Evolutionary conservation across 441 rosid genomes (phyloP).

Genomic region (Populus trichocarpa): DNA sequence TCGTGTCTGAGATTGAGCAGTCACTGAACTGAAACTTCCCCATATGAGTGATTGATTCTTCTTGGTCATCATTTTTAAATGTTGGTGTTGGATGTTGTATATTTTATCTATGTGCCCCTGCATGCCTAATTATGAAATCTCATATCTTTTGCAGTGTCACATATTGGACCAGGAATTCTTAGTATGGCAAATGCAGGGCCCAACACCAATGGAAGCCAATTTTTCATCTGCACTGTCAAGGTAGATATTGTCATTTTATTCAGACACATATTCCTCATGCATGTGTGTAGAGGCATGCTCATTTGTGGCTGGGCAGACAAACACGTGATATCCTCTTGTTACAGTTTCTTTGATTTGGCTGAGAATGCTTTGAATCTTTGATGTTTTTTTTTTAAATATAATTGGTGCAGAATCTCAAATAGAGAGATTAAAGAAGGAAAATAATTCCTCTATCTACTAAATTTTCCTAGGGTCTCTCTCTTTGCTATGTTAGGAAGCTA

Average conservation of each 20-base stretch:
- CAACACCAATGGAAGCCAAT: constrained; percentile 96
- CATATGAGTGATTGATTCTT: not conserved
- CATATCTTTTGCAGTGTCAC: constrained; percentile 60
- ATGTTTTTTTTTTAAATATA: too few species aligned
- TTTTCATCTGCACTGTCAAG: constrained; percentile 95
- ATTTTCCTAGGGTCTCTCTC: too few species aligned
- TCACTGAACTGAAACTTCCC: not conserved
- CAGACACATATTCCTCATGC: not conserved
- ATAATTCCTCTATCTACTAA: not conserved
- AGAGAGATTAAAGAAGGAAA: not conserved
- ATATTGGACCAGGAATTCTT: constrained; percentile 83
- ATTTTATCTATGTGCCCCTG: not conserved
- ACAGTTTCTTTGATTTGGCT: not conserved
- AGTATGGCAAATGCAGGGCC: constrained; percentile 99
- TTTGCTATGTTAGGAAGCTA: not conserved
- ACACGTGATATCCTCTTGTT: too few species aligned
- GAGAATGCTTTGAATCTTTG: not conserved
- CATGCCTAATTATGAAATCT: constrained; percentile 13
- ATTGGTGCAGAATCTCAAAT: not conserved
- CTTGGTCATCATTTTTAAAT: not conserved
- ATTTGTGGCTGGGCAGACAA: too few species aligned
- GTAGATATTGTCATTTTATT: constrained; percentile 26
- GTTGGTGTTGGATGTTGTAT: not conserved
- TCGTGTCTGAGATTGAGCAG: not conserved
- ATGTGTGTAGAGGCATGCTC: not conserved